Evolutionary conservation across 805 yeast genomes (phyloP).

Genomic region (Candida peoriensis): DNA sequence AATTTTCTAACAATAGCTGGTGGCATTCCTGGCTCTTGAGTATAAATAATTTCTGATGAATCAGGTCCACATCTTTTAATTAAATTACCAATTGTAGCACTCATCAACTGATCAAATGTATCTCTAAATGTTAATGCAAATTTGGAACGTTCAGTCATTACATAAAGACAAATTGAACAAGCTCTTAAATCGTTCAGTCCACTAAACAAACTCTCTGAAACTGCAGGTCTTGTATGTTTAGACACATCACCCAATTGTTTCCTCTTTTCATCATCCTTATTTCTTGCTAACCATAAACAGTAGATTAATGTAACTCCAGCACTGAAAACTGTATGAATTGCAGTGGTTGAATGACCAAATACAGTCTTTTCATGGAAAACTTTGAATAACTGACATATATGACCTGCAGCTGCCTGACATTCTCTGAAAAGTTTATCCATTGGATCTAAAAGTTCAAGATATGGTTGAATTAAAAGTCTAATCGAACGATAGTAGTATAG

Average conservation of each 20-base stretch:
- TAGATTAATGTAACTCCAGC: conserved; percentile 66
- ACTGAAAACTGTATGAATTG: conserved; percentile 61
- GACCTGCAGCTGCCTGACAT: conserved; percentile 71
- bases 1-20: conserved; percentile 49
- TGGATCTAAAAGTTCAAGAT: conserved; percentile 55
- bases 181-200: conserved; percentile 61
- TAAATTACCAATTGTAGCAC: conserved; percentile 58
- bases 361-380: conserved; percentile 59
- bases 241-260: conserved; percentile 50
- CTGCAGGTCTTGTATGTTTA: conserved; percentile 55
- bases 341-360: conserved; percentile 59
- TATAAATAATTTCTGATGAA: conserved; percentile 50
- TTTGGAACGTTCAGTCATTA: conserved; percentile 61
- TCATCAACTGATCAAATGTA: conserved; percentile 62
- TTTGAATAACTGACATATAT: conserved; percentile 58
- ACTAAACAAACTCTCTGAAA: conserved; percentile 46
- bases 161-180: conserved; percentile 58
- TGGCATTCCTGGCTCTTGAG: conserved; percentile 47
- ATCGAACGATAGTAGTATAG: conserved; percentile 58
- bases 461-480: conserved; percentile 58
- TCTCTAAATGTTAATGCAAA: conserved; percentile 60
- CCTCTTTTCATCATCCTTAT: conserved; percentile 53
- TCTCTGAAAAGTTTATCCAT: conserved; percentile 55
- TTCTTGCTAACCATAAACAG: conserved; percentile 62
- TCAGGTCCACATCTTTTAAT: conserved; percentile 61